A percentile compares a stretch with the other conserved stretches of the same genome.
Evolutionary conservation across 495 filamentous ascomycete genomes (phyloP).

Genomic region (Daldinia concentrica): DNA sequence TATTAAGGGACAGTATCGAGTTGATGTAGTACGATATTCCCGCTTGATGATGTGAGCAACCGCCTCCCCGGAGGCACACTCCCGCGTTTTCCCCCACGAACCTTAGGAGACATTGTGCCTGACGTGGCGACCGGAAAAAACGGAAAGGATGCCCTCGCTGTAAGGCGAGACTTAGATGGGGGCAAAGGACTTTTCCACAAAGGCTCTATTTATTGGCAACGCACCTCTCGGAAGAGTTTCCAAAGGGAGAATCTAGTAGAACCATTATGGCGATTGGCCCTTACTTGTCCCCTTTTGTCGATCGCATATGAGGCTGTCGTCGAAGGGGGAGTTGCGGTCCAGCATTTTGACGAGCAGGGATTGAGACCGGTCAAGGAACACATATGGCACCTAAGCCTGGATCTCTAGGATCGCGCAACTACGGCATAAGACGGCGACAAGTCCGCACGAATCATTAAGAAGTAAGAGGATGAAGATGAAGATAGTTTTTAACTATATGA

Average conservation of each 20-base stretch:
- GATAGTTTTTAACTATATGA: conserved; percentile 2
- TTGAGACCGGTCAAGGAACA: conserved; percentile 23
- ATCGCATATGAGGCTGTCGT: conserved; percentile 32
- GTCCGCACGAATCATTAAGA: conserved; percentile 7
- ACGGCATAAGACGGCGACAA: conserved; percentile 16
- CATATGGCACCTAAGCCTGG: conserved; percentile 11
- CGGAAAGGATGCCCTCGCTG: conserved; percentile 26
- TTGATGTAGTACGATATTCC: conserved; percentile 11
- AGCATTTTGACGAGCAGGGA: conserved; percentile 11
- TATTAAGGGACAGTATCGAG: conserved; percentile 13
- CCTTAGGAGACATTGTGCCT: conserved; percentile 21
- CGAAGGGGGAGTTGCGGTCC: conserved; percentile 16
- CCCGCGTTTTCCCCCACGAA: conserved; percentile 30
- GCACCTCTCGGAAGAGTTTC: conserved; percentile 28
- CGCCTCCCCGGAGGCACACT: conserved; percentile 10
- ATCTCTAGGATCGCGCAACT: conserved; percentile 10
- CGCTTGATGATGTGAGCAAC: conserved; percentile 10
- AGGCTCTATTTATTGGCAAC: conserved; percentile 28
- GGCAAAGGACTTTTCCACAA: conserved; percentile 11
- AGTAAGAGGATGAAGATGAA: conserved; percentile 1
- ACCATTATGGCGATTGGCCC: conserved; percentile 15
- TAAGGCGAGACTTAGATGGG: conserved; percentile 35
- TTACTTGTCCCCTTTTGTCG: not conserved
- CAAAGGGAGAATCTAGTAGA: conserved; percentile 13
- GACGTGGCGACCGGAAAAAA: conserved; percentile 34